Evolutionary conservation across 1,284 basidiomycete species (phyloP).

Genomic region (Moesziomyces globuligerus): DNA sequence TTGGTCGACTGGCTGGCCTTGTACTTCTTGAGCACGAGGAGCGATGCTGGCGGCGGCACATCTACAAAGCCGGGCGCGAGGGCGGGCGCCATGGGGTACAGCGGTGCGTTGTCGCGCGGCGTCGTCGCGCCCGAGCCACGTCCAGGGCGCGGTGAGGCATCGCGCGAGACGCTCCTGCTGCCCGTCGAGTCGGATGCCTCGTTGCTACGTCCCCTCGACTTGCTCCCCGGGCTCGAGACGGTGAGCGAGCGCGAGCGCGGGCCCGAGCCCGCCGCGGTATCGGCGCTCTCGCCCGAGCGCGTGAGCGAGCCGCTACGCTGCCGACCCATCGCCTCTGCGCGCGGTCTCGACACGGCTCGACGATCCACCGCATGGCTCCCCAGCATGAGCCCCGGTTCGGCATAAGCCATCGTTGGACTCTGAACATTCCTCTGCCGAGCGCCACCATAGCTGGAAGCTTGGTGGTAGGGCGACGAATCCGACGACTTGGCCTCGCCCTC

Average conservation of each 20-base stretch:
- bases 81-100: conserved; percentile 12
- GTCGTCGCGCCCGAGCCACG: neutral
- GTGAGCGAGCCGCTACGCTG: conserved; percentile 14
- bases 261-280: neutral
- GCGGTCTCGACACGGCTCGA: too few species aligned
- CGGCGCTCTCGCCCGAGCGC: conserved; percentile 5
- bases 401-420: conserved; percentile 5
- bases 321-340: neutral
- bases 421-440: neutral
- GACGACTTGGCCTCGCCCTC: neutral
- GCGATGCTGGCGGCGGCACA: conserved; percentile 7
- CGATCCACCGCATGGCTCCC: neutral
- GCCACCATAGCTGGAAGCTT: too few species aligned
- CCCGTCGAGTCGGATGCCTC: conserved; percentile 7
- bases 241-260: conserved; percentile 17
- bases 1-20: conserved; percentile 18
- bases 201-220: conserved; percentile 5
- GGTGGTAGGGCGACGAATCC: conserved; percentile 10
- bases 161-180: conserved; percentile 24
- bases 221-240: conserved; percentile 2
- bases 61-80: conserved; percentile 24
- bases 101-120: neutral
- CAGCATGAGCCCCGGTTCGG: conserved; percentile 26
- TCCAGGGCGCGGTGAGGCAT: conserved; percentile 14
- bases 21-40: conserved; percentile 24